These are phyloP conservation scores for Cymbidium sinense DNA, from an alignment of 106 monocot species.

Conservation along the genomic window DNA sequence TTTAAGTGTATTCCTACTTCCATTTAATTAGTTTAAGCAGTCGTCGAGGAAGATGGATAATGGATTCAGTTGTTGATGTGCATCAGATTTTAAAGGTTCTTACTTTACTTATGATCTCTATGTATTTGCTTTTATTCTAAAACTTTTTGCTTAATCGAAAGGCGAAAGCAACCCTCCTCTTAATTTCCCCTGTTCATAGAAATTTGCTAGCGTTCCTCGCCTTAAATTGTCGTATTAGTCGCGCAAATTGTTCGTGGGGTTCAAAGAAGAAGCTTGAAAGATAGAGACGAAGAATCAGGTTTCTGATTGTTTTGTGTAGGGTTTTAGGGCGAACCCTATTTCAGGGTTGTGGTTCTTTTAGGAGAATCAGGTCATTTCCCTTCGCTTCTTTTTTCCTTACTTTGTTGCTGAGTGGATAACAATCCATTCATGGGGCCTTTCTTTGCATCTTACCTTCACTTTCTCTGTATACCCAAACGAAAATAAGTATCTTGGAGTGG, in stretches of 20 bases:
- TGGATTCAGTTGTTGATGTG: neutral
- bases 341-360: neutral
- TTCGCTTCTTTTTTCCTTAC: neutral
- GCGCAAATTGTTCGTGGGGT: neutral
- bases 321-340: neutral
- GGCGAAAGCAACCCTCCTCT: neutral
- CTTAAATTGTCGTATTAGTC: neutral
- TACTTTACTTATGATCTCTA: no score
- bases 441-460: neutral
- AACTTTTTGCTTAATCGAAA: neutral
- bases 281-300: no score
- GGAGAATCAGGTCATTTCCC: neutral
- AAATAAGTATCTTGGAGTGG: neutral
- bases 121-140: neutral
- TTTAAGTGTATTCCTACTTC: neutral
- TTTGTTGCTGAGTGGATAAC: neutral
- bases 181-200: neutral
- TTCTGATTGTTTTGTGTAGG: neutral
- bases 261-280: neutral
- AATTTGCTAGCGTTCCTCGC: neutral
- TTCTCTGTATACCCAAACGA: neutral
- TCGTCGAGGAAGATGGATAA: neutral
- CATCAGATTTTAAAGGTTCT: neutral
- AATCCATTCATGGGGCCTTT: neutral
- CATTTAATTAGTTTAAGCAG: neutral